Percentiles rank a stretch among this genome's conserved stretches.
phyloP scores from a whole-genome alignment of 78 protist species.

The Dictyostelium citrinum region DNA sequence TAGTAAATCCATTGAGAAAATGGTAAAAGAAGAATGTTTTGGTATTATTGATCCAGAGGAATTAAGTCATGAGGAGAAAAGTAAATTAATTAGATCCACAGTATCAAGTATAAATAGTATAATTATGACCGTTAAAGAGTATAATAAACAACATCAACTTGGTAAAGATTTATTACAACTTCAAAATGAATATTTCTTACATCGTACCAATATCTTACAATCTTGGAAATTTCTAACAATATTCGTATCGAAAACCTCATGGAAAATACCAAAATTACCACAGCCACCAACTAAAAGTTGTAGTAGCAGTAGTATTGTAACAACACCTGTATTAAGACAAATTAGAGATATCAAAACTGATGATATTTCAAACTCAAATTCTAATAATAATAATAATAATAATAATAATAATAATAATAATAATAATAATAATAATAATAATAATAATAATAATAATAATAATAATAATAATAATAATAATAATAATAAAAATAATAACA shows the following conservation, averaged over 20 bases:
- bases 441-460: not conserved
- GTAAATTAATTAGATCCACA: not conserved
- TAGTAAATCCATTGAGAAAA: not conserved
- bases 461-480: not conserved
- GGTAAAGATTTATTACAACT: conserved; percentile 11
- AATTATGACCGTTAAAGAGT: not conserved
- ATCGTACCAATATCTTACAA: conserved; percentile 18
- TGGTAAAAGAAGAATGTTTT: not conserved
- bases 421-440: not conserved
- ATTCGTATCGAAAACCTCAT: not conserved
- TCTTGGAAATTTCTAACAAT: conserved; percentile 21
- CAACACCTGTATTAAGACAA: not conserved
- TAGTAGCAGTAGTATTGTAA: not conserved
- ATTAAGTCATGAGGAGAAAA: not conserved
- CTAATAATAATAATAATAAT: conserved; percentile 1
- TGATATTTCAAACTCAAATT: not conserved
- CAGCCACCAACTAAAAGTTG: not conserved
- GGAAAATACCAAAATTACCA: conserved; percentile 43
- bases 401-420: not conserved
- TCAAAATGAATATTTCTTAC: conserved; percentile 25
- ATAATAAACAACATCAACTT: not conserved
- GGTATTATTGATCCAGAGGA: conserved; percentile 8
- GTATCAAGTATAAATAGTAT: conserved; percentile 1
- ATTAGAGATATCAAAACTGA: not conserved
- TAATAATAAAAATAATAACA: not conserved